phyloP scores from a whole-genome alignment of 2,329 filamentous ascomycete genomes.

The Balansia obtecta region DNA sequence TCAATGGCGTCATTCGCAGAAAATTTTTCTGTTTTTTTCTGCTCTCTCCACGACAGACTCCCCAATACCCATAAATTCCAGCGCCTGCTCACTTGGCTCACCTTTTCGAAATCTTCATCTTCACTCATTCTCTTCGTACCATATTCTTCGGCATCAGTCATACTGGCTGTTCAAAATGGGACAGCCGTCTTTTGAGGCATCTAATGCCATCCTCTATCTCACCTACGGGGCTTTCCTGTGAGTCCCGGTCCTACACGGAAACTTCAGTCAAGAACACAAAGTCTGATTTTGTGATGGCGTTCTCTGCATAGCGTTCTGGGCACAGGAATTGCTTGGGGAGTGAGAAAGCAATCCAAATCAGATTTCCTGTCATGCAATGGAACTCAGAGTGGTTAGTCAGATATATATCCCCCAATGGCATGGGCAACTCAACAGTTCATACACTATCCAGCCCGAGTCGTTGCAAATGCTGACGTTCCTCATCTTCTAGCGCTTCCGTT shows the following conservation, averaged over 20 bases:
- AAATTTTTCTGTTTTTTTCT: no score
- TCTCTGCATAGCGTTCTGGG: slow-evolving; percentile 44
- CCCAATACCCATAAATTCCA: background rate
- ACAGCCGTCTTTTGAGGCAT: slow-evolving; percentile 60
- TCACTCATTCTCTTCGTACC: background rate
- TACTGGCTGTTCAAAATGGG: slow-evolving; percentile 43
- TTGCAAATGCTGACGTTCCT: slow-evolving; percentile 6
- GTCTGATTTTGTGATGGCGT: slow-evolving; percentile 3
- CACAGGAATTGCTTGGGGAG: slow-evolving; percentile 41
- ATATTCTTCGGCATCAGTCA: background rate
- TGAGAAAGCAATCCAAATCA: slow-evolving; percentile 51
- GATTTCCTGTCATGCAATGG: slow-evolving; percentile 66
- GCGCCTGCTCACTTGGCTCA: background rate
- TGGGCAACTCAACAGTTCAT: slow-evolving; percentile 4
- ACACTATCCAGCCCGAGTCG: background rate
- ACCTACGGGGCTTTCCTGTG: slow-evolving; percentile 71
- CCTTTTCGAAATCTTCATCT: background rate
- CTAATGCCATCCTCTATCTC: slow-evolving; percentile 72
- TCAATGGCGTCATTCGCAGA: background rate
- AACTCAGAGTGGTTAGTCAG: slow-evolving; percentile 66
- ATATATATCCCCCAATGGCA: no score
- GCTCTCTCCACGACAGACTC: background rate
- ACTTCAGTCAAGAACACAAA: background rate
- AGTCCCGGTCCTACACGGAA: slow-evolving; percentile 14
- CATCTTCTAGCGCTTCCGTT: slow-evolving; percentile 53